Evolutionary conservation across 108 stramenopile species (phyloP).

Genomic region (Cyclotella baltica): DNA sequence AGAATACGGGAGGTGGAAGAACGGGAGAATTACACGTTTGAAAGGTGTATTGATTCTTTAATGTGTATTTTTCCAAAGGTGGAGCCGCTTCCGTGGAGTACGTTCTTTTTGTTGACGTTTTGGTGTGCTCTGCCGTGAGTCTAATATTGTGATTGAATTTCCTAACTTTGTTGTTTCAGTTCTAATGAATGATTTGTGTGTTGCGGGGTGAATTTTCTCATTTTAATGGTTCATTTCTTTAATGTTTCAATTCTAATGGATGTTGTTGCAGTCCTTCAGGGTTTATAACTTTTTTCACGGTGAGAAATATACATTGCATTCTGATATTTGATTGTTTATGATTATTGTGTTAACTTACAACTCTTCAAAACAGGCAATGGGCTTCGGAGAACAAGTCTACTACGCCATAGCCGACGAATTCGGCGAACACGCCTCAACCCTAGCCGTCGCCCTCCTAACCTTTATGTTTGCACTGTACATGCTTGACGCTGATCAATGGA

Average conservation of each 20-base stretch:
- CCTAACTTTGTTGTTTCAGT: not conserved
- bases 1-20: not conserved
- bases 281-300: constrained; percentile 32
- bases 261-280: constrained; percentile 7
- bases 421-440: constrained; percentile 23
- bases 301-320: constrained; percentile 18
- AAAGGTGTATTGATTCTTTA: not conserved
- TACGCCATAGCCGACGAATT: constrained; percentile 30
- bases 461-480: constrained; percentile 46
- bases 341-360: constrained; percentile 3
- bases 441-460: not conserved
- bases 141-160: not conserved
- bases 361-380: constrained; percentile 50
- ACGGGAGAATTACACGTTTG: not conserved
- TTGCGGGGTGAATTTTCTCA: not conserved
- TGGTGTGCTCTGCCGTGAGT: constrained; percentile 42
- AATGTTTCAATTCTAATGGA: not conserved
- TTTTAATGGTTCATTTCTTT: not conserved
- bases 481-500: constrained; percentile 55
- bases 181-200: not conserved
- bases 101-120: constrained; percentile 28
- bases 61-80: constrained; percentile 48
- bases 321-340: not conserved
- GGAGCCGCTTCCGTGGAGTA: constrained; percentile 45
- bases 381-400: constrained; percentile 37